These are phyloP conservation scores for Cryptosporidium meleagridis DNA, from an alignment of 169 alveolate genomes.

Conservation along the genomic window DNA sequence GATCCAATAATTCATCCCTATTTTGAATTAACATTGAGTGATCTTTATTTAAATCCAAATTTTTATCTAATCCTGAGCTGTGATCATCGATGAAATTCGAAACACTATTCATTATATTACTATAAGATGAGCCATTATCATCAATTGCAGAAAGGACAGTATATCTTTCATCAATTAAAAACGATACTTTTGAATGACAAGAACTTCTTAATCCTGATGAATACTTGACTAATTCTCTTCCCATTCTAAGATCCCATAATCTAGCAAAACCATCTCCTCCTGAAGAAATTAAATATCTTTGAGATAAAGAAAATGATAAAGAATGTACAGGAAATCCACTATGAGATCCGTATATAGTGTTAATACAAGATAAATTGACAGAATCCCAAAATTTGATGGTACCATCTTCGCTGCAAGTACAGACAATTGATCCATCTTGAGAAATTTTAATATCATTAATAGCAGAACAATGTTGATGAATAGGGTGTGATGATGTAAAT, in stretches of 20 bases:
- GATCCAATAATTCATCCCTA: neutral
- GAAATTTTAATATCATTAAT: constrained; percentile 15
- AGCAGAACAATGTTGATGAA: constrained; percentile 44
- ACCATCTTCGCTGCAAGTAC: constrained; percentile 69
- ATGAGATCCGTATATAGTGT: constrained; percentile 60
- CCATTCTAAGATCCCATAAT: constrained; percentile 64
- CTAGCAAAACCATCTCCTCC: constrained; percentile 73
- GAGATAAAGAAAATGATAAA: constrained; percentile 41
- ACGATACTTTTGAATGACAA: constrained; percentile 58
- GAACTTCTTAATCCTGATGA: constrained; percentile 49
- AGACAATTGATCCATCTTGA: constrained; percentile 50
- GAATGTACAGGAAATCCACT: constrained; percentile 51
- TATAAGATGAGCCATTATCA: neutral
- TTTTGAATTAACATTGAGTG: neutral
- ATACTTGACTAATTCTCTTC: constrained; percentile 43
- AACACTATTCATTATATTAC: neutral
- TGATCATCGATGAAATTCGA: neutral
- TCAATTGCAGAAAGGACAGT: constrained; percentile 36
- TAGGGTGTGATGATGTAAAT: constrained; percentile 58
- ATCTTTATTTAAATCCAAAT: neutral
- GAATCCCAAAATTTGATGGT: constrained; percentile 70
- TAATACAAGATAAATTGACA: constrained; percentile 43
- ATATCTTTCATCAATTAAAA: constrained; percentile 61
- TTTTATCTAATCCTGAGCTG: neutral
- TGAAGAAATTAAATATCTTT: constrained; percentile 41